A percentile compares a stretch with the other conserved stretches of the same genome.
Conservation (phyloP, 352 stramenopile genomes). For the Aphanomyces astaci region DNA sequence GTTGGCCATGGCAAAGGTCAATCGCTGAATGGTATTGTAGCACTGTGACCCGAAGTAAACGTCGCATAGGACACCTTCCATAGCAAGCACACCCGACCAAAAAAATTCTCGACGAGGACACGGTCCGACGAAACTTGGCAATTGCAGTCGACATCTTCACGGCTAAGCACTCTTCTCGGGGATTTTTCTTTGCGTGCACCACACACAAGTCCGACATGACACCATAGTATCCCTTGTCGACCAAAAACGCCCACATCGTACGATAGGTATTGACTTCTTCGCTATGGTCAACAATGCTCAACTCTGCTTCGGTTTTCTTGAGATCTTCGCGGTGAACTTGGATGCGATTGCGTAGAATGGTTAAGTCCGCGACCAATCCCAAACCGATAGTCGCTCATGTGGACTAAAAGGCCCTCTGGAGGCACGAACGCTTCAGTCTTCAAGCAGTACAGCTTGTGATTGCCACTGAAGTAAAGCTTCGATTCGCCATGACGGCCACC, state of each 20-base stretch:
- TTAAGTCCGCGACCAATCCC: no score
- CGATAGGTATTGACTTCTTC: neutral
- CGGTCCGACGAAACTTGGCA: neutral
- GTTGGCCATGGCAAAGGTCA: neutral
- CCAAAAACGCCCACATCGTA: neutral
- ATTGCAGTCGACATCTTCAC: neutral
- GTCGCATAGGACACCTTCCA: neutral
- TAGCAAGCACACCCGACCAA: neutral
- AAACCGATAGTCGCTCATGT: no score
- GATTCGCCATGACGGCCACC: no score
- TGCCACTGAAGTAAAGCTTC: no score
- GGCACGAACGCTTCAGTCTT: no score
- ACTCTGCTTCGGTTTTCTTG: neutral
- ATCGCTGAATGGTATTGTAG: neutral
- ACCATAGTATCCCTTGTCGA: no score
- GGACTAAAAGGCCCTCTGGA: no score
- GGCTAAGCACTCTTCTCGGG: neutral
- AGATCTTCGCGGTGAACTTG: no score
- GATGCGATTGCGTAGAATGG: no score
- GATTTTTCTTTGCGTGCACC: conserved; percentile 1
- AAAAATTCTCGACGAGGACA: conserved; percentile 8
- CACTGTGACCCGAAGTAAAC: neutral
- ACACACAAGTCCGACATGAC: neutral
- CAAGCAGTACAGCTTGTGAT: no score
- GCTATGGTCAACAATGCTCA: neutral